Percentiles rank a stretch among this genome's conserved stretches.
These are phyloP conservation scores for Amanita thiersii DNA, from an alignment of 768 basidiomycete genomes.

Conservation along the genomic window DNA sequence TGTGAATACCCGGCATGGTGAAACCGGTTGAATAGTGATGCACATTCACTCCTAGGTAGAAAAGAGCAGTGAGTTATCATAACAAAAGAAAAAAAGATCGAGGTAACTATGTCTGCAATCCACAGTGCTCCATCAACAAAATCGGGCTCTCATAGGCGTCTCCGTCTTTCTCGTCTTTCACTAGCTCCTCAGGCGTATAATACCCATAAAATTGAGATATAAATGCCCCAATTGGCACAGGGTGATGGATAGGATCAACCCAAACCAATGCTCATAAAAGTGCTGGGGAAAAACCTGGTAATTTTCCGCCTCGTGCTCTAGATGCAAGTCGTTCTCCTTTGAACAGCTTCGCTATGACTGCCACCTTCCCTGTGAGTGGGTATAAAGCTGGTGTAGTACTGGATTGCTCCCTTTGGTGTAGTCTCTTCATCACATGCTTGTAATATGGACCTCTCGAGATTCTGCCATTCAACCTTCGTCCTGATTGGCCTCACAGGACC, in stretches of 20 bases:
- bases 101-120: too few relatives aligned
- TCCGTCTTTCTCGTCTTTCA: too few relatives aligned
- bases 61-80: too few relatives aligned
- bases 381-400: too few relatives aligned
- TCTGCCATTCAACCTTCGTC: too few relatives aligned
- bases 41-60: conserved; percentile 27
- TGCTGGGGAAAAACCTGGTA: conserved; percentile 37
- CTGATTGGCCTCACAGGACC: too few relatives aligned
- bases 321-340: conserved; percentile 28
- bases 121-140: conserved; percentile 37
- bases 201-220: conserved; percentile 63
- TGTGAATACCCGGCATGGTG: conserved; percentile 29
- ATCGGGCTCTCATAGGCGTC: conserved; percentile 28
- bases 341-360: too few relatives aligned
- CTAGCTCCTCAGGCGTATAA: conserved; percentile 23
- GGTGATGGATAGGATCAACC: conserved; percentile 31
- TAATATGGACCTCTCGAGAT: too few relatives aligned
- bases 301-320: conserved; percentile 30
- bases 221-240: conserved; percentile 40
- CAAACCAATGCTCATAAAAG: conserved; percentile 42
- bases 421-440: too few relatives aligned
- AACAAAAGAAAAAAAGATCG: conserved; percentile 9
- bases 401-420: too few relatives aligned
- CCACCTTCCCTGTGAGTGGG: too few relatives aligned
- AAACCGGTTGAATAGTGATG: conserved; percentile 27